phyloP scores from a whole-genome alignment of 345 rosid species.

The Gossypium longicalyx region DNA sequence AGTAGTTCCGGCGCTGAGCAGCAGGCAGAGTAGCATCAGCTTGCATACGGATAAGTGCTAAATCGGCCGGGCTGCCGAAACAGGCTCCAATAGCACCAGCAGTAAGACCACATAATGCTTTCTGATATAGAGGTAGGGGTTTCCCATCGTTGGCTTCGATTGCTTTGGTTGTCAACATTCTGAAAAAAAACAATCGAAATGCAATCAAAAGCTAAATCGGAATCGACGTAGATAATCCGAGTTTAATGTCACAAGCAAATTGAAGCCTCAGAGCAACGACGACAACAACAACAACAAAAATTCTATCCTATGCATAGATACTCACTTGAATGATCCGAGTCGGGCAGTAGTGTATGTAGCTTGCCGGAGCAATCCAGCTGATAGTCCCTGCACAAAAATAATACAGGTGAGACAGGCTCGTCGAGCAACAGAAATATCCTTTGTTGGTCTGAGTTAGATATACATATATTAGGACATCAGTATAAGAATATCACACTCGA shows the following conservation, averaged over 20 bases:
- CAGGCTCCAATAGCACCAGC: slow-evolving; percentile 98
- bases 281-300: too few species aligned
- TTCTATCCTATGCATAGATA: neutral
- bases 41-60: slow-evolving; percentile 98
- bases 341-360: slow-evolving; percentile 98
- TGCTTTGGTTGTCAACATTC: slow-evolving; percentile 89
- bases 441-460: too few species aligned
- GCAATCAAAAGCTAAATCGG: neutral
- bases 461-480: too few species aligned
- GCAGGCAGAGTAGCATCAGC: slow-evolving; percentile 89
- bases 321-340: slow-evolving; percentile 93
- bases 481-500: too few species aligned
- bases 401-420: slow-evolving; percentile 1
- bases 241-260: neutral
- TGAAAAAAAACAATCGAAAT: slow-evolving; percentile 19
- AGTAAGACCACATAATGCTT: slow-evolving; percentile 94
- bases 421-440: neutral
- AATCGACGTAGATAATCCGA: neutral
- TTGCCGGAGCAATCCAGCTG: slow-evolving; percentile 95
- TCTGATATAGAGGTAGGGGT: slow-evolving; percentile 95
- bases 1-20: slow-evolving; percentile 88
- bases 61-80: slow-evolving; percentile 92
- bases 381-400: slow-evolving; percentile 58
- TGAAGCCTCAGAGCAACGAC: neutral
- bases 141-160: slow-evolving; percentile 85